phyloP scores from a whole-genome alignment of 1,284 basidiomycete species.

The Microstroma glucosiphilum region DNA sequence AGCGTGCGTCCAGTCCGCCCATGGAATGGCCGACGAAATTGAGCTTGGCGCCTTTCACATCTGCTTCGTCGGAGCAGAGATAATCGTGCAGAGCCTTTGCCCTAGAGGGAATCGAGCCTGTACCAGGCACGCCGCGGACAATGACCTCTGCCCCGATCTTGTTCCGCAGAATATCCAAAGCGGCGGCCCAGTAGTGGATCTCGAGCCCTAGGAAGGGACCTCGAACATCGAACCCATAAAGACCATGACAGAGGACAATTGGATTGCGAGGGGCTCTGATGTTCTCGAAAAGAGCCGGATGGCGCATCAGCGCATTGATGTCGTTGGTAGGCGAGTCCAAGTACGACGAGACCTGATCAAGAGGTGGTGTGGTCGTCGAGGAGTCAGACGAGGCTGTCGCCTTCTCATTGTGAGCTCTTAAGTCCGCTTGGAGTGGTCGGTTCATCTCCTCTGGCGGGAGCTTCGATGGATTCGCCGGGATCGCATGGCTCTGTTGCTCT shows the following conservation, averaged over 20 bases:
- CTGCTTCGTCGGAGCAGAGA: conserved; percentile 61
- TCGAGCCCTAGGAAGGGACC: conserved; percentile 64
- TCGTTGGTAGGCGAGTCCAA: neutral
- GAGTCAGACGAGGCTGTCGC: too few species aligned
- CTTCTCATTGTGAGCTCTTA: too few species aligned
- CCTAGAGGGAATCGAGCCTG: conserved; percentile 80
- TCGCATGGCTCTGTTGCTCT: too few species aligned
- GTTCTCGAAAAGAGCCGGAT: conserved; percentile 52
- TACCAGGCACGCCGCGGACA: conserved; percentile 89
- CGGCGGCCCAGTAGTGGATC: conserved; percentile 91
- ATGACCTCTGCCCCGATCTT: conserved; percentile 85
- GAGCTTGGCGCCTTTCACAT: conserved; percentile 62
- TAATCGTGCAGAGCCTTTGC: conserved; percentile 72
- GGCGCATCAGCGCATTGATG: conserved; percentile 34
- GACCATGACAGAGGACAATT: conserved; percentile 78
- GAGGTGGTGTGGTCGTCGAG: too few species aligned
- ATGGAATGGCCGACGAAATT: conserved; percentile 96
- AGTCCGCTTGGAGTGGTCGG: too few species aligned
- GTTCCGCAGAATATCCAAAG: conserved; percentile 73
- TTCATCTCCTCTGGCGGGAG: too few species aligned
- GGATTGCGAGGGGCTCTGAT: conserved; percentile 74
- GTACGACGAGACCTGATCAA: too few species aligned
- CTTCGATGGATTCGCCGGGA: too few species aligned
- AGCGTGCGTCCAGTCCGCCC: conserved; percentile 59
- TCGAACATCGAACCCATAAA: conserved; percentile 89